Evolutionary conservation across 2,329 filamentous ascomycete species (phyloP), one percentile per base, ranked within the genome.

Genomic region (Alternaria incomplexa): DNA sequence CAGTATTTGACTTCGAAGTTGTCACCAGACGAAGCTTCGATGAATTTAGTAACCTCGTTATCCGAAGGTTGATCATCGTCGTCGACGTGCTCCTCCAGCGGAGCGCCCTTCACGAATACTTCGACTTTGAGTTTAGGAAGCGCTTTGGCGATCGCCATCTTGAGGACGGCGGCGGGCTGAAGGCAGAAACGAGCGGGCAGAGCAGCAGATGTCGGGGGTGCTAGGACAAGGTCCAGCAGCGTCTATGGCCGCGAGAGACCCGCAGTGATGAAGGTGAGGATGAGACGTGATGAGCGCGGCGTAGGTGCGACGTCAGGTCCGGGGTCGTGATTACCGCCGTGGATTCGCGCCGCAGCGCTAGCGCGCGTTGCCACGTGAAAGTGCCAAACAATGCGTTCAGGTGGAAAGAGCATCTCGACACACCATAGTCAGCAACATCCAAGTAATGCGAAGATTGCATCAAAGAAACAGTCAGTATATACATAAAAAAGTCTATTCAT

Each of bases 71-170:
- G 26, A 2, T 69, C 62, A 1, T 78, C 71, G 5, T 73, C 64
- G 22, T 78, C 66, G 4, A 73, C 68, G 46, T 74, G 76, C 48
- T 81, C 77, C 17, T 66, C 36, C 10, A 77, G 55, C 0, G 64
- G 26, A 1, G 32, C 30, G 17, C 66, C 68, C 15, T 74, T 64
- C 28, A 70, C 63, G 6, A 62, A 45, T n/a, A 80, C 62, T 2
- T 64, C 56, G 47, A 65, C 62, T 47, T 65, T 62, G 46, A 74
- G 61, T 8, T 57, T 45, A 1, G 71, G 69, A 10, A 48, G 46
- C 4, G 50, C 52, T 6, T 55, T 22, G 2, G 66, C 40, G 43
- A 76, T 58, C 1, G 70, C 73, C 73, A 77, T 76, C n/a, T 11
- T 10, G 11, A 2, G 12, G 40, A 20, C n/a, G 5, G n/a, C 9